These are phyloP conservation scores for Lachnellula hyalina DNA, from an alignment of 2,329 filamentous ascomycete genomes.

Conservation along the genomic window DNA sequence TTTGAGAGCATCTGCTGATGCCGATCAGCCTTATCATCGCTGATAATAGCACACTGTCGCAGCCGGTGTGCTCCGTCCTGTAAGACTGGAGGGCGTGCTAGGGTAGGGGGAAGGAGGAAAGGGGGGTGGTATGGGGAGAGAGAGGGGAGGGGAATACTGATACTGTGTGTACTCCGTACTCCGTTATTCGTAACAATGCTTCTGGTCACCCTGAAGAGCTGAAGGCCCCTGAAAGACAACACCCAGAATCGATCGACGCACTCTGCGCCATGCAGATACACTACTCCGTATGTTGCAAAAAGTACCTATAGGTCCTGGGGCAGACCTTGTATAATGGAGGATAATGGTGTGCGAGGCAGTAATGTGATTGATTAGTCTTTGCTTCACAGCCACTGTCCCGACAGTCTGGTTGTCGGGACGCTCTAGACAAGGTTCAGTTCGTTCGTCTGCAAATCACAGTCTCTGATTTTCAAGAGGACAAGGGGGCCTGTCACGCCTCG, in stretches of 20 bases:
- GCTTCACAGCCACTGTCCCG: slow-evolving; percentile 8
- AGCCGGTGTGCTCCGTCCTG: no score
- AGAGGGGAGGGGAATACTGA: no score
- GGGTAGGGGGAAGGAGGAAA: no score
- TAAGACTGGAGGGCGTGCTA: no score
- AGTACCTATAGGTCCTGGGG: no score
- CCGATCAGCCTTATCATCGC: background rate
- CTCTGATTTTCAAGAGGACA: background rate
- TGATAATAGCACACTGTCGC: background rate
- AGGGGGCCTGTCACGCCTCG: background rate
- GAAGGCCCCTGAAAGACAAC: no score
- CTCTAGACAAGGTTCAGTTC: background rate
- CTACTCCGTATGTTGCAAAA: background rate
- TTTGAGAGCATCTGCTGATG: background rate
- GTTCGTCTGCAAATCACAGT: background rate
- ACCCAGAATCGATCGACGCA: no score
- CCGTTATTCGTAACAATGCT: no score
- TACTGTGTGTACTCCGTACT: no score
- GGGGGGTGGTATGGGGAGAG: no score
- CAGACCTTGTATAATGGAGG: no score
- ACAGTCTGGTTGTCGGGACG: slow-evolving; percentile 13
- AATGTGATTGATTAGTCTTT: slow-evolving; percentile 11
- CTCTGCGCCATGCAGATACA: slow-evolving; percentile 1
- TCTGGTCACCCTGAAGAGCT: no score
- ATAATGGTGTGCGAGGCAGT: background rate